Evolutionary conservation across 441 rosid genomes (phyloP).

Genomic region (Brassica balearica): DNA sequence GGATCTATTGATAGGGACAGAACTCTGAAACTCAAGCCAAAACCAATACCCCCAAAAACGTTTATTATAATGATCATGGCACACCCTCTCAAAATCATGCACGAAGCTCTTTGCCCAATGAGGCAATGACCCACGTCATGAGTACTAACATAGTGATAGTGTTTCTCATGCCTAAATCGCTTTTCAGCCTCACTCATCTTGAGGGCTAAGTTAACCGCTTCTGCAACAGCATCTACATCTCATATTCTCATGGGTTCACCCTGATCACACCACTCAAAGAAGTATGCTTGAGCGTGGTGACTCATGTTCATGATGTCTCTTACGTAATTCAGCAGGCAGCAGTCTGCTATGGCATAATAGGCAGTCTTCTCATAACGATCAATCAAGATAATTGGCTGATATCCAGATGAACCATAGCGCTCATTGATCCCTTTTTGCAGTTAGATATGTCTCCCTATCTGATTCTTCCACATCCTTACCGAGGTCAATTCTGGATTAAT

Average conservation of each 20-base stretch:
- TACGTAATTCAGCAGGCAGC: too few relatives aligned
- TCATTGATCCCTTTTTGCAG: background rate
- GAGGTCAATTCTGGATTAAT: slow-evolving; percentile 84
- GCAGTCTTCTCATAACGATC: background rate
- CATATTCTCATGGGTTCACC: slow-evolving; percentile 63
- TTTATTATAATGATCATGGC: slow-evolving; percentile 55
- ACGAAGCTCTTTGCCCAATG: slow-evolving; percentile 62
- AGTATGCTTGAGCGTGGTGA: slow-evolving; percentile 61
- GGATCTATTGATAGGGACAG: slow-evolving; percentile 52
- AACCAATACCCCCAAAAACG: slow-evolving; percentile 63
- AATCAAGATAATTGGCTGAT: background rate
- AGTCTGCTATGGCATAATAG: too few relatives aligned
- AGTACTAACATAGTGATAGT: slow-evolving; percentile 56
- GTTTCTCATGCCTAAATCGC: slow-evolving; percentile 60
- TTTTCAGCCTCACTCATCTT: slow-evolving; percentile 59
- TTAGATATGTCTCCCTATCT: background rate
- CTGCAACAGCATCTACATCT: slow-evolving; percentile 72
- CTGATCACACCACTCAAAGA: slow-evolving; percentile 86
- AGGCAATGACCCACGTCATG: slow-evolving; percentile 54
- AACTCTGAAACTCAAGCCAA: slow-evolving; percentile 58
- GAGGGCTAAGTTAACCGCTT: slow-evolving; percentile 60
- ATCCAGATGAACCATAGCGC: background rate
- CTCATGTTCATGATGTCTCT: slow-evolving; percentile 33
- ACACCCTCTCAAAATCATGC: slow-evolving; percentile 59
- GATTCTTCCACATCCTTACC: slow-evolving; percentile 53